Base-by-base conservation (phyloP, 208 protist species). In the Leptomonas pyrrhocoris region DNA sequence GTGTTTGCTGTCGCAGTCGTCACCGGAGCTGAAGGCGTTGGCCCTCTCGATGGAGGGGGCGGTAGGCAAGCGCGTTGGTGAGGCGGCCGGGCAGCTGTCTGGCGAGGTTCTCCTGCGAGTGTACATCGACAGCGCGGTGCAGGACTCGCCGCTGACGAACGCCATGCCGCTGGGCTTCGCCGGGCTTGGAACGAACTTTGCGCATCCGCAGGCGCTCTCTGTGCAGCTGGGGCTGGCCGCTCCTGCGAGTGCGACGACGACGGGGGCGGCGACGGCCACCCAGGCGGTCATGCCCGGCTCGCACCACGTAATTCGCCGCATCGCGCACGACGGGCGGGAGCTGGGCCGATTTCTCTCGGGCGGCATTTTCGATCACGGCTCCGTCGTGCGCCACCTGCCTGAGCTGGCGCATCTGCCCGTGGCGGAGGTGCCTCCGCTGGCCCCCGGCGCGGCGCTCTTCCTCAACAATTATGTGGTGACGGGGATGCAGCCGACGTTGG, bases 51-150 rank as follows among this genome's bases (percentile, higher is more conserved):
- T 83, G 6, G 43, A 70, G 7, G 65, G 68, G 19, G 77, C 42
- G 16, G 68, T 95, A 5, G 90, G 88, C 48, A 31, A 43, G 9
- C 51, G 56, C 0, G 62, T 94, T 23, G 91, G 88, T 6, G 79
- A 86, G 65, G 88, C 84, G 0, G 84, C 86, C 4, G 88, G 84
- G 11, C 80, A 81, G 23, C 77, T 96, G 45, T 50, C 84, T 2
- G 91, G 91, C 15, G 86, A 90, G 30, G 77, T 93, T 8, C 79
- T 92, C 19, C 66, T 94, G 23, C 88, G 91, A 16, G 73, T 94
- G 23, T 94, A 83, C 79, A 55, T 77, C 31, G 91, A 96, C 53
- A 80, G 67, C 48, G 76, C 83, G 8, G 72, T 85, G 43, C 77
- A 89, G 70, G 64, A 78, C 45, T 70, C 68, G 16, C 63, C 70